Evolutionary conservation across 176 grass and related monocot species (phyloP), one percentile per base, ranked within the genome.

Genomic region (Eragrostis nindensis): DNA sequence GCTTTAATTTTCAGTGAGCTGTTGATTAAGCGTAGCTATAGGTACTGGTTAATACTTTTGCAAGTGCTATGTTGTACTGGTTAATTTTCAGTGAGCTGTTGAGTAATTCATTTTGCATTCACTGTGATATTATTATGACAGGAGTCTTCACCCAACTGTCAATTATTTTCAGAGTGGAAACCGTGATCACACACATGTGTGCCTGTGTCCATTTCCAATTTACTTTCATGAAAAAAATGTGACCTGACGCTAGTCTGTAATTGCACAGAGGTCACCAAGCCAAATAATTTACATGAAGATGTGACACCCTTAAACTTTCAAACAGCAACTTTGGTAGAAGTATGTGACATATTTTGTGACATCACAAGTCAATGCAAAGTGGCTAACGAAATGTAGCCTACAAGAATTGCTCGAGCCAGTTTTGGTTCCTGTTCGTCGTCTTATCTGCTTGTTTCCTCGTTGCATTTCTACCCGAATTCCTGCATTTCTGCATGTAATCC

Each of bases 391-490:
- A 52, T 19, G 1, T 6, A 13, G 16, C 49, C 25, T 19, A 68
- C 19, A 25, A 12, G 2, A n/a, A n/a, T n/a, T n/a, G n/a, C n/a
- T n/a, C n/a, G 6, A 27, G 26, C 50, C n/a, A 50, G 6, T 6
- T 40, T 73, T 27, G 18, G 49, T n/a, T 67, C 3, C 18, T 59
- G 19, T 74, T 29, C 46, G 0, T 32, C 60, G 54, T 69, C 43
- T 25, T 30, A 19, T 49, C 3, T 13, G 43, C 5, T 15, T 6
- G n/a, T 39, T 45, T 73, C 66, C 21, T 57, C 73, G 22, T 11
- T 26, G 39, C 42, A 25, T 82, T 13, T 24, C 21, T 66, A 56
- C 80, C 80, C 21, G 4, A 72, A 48, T 72, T 39, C 60, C 47
- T 29, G 21, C 66, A 25, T 62, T 10, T 29, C 5, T 16, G 44